These are phyloP conservation scores for Fraxinus albicans DNA, from an alignment of 305 asterid species.

Conservation along the genomic window DNA sequence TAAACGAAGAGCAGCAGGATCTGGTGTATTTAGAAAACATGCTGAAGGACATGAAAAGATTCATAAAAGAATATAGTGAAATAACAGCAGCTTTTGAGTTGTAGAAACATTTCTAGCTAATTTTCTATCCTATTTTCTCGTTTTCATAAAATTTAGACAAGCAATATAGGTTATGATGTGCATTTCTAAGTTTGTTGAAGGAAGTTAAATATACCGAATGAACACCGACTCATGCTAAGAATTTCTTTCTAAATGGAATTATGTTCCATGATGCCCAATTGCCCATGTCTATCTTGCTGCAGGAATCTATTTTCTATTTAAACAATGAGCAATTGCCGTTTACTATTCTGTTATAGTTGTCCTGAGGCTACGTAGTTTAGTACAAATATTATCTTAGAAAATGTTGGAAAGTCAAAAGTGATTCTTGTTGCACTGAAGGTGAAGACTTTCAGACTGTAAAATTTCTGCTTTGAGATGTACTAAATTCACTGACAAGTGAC, in stretches of 20 bases:
- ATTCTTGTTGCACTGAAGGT: neutral
- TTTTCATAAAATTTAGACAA: neutral
- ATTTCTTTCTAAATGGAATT: neutral
- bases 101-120: neutral
- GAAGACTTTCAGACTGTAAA: neutral
- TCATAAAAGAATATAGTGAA: neutral
- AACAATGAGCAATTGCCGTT: neutral
- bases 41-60: neutral
- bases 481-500: constrained; percentile 3
- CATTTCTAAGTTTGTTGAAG: neutral
- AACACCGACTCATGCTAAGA: neutral
- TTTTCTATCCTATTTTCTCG: neutral
- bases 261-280: neutral
- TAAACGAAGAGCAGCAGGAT: neutral
- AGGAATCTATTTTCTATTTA: neutral
- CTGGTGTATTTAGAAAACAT: neutral
- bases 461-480: neutral
- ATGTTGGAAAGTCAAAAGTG: neutral
- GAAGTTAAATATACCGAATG: neutral
- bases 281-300: neutral
- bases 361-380: neutral
- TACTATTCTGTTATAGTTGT: neutral
- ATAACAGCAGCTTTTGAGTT: neutral
- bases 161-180: neutral
- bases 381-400: neutral